Percentiles rank a stretch among this genome's conserved stretches.
Evolutionary conservation across 176 grass and related monocot species (phyloP).

Genomic region (Panicum miliaceum): DNA sequence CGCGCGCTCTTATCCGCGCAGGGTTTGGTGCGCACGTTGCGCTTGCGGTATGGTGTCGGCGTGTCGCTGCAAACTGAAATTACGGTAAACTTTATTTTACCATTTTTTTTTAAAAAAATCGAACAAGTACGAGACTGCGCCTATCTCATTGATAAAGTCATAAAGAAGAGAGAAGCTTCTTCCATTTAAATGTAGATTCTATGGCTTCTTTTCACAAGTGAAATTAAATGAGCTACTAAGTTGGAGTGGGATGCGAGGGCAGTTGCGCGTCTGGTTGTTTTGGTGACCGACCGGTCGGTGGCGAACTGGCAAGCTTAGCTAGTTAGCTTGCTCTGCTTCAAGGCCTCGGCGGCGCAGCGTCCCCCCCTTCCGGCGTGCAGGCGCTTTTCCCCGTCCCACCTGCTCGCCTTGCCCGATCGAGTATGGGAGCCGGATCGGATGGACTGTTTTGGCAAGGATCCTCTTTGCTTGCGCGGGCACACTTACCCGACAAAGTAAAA

Average conservation of each 20-base stretch:
- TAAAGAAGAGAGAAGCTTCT: neutral
- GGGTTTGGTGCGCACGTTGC: conserved; percentile 6
- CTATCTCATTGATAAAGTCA: too few relatives aligned
- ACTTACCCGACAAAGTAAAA: neutral
- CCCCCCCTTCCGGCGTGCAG: neutral
- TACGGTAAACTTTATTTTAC: neutral
- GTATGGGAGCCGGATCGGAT: neutral
- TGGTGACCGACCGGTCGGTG: neutral
- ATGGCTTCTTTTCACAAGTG: too few relatives aligned
- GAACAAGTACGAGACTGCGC: too few relatives aligned
- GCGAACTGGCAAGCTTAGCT: neutral
- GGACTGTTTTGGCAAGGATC: conserved; percentile 1
- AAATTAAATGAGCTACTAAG: too few relatives aligned
- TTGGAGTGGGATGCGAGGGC: neutral
- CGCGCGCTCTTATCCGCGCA: neutral
- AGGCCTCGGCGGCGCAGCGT: neutral
- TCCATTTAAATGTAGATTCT: neutral
- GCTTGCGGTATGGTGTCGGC: neutral
- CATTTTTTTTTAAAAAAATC: too few relatives aligned
- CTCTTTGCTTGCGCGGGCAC: neutral
- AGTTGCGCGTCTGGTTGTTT: neutral
- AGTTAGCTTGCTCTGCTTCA: neutral
- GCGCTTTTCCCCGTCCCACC: neutral
- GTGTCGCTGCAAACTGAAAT: neutral
- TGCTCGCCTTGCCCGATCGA: neutral